Evolutionary conservation across 768 basidiomycete genomes (phyloP), one percentile per base, ranked within the genome.

Genomic region (Serendipita vermifera): DNA sequence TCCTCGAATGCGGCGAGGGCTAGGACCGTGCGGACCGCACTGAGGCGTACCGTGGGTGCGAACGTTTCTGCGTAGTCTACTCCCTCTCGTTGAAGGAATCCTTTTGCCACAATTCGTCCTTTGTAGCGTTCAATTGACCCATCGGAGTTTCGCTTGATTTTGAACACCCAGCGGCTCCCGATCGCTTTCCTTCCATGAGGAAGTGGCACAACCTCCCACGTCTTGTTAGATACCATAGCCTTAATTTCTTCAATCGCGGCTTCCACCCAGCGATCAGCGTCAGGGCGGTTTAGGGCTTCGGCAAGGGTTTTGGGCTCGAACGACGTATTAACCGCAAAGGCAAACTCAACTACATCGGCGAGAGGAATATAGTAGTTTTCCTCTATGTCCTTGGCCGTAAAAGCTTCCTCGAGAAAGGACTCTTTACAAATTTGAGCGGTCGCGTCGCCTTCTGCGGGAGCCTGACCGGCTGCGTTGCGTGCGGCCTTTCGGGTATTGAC

Each of bases 61-160:
- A 67, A 71, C 0, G 63, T 73, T 11, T 70, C 66, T 5, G 43
- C 55, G 55, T 63, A 75, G 55, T 73, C 69, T 7, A 73, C 57
- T 0, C 75, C 70, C n/a, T 64, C 68, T 43, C 61, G 61, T 58
- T 77, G 73, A 2, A 67, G 62, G 62, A 68, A 73, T 0, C 77
- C 71, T 55, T 71, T 64, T 0, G 73, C 72, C 29, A 75, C 72
- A n/a, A 76, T 62, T 35, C 72, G 54, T 15, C 68, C 71, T 61
- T 76, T 74, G 68, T 71, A 70, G 3, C 65, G 60, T 2, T 59
- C 55, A 26, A 74, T 67, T 0, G 60, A 59, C 3, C 73, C 74
- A 32, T 70, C 58, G 1, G 64, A 55, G 58, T 76, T 63, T 29
- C 58, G 61, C 63, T 79, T 79, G 53, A 66, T 60, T 0, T 60